These are phyloP conservation scores for Colletotrichum sp. DNA, from an alignment of 2,329 filamentous ascomycete genomes.

Conservation along the genomic window DNA sequence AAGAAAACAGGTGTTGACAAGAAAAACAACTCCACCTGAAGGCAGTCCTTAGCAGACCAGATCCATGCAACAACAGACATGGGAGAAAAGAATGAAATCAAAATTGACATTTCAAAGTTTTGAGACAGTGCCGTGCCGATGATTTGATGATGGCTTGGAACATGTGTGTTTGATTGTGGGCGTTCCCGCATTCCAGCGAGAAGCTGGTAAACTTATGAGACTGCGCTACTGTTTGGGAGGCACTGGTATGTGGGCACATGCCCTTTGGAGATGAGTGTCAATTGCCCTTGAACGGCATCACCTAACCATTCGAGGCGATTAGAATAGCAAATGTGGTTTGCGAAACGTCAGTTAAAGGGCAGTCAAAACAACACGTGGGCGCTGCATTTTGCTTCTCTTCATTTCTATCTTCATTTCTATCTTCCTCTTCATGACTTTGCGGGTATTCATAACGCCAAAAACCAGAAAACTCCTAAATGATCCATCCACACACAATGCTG, in stretches of 20 bases:
- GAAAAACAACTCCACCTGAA: not conserved
- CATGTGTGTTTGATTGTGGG: not conserved
- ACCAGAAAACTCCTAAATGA: not conserved
- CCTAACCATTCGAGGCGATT: not conserved
- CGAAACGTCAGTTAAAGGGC: not conserved
- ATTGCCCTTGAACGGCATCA: not conserved
- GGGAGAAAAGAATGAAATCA: not conserved
- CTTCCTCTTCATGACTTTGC: not conserved
- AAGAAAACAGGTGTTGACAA: not conserved
- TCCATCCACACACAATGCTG: not conserved
- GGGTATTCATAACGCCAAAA: not conserved
- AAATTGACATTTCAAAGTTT: not conserved
- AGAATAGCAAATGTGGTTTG: not conserved
- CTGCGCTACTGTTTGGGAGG: not conserved
- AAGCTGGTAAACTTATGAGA: not conserved
- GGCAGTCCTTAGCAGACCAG: not conserved
- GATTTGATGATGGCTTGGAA: not conserved
- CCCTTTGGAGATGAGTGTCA: not conserved
- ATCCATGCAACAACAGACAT: not conserved
- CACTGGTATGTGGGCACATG: not conserved
- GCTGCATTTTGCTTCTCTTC: not conserved
- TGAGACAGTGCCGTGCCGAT: not conserved
- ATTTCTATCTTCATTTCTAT: not conserved
- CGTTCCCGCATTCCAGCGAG: not conserved
- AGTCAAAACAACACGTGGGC: not conserved